Conservation (phyloP, 371 early-diverging fungal genomes). For the Fennellomyces sp. region DNA sequence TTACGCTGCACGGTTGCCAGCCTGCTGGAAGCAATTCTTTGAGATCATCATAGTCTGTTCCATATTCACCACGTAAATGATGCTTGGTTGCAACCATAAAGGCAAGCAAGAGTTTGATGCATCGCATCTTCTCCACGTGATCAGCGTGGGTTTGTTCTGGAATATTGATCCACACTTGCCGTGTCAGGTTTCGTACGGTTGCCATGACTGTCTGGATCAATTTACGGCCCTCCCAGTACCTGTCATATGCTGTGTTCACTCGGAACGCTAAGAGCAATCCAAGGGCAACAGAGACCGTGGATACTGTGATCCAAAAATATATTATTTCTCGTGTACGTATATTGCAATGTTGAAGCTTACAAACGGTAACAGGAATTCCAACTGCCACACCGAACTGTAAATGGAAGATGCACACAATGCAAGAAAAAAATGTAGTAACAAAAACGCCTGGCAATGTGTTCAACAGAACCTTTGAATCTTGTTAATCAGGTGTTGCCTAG, state of each 20-base stretch:
- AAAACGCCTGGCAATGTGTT: constrained; percentile 34
- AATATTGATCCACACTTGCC: constrained; percentile 69
- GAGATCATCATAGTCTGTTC: constrained; percentile 55
- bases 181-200: constrained; percentile 62
- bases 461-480: constrained; percentile 28
- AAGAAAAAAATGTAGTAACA: constrained; percentile 30
- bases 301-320: constrained; percentile 27
- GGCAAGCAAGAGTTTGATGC: constrained; percentile 73
- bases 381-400: constrained; percentile 23
- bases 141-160: constrained; percentile 48
- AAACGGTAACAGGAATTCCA: constrained; percentile 40
- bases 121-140: constrained; percentile 67
- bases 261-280: constrained; percentile 79
- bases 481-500: neutral
- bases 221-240: constrained; percentile 78
- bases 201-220: constrained; percentile 64
- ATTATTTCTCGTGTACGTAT: neutral
- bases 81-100: constrained; percentile 72
- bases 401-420: constrained; percentile 29
- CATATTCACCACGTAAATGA: constrained; percentile 72
- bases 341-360: constrained; percentile 24
- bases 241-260: constrained; percentile 80
- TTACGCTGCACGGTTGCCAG: constrained; percentile 15
- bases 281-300: constrained; percentile 64
- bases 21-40: constrained; percentile 34